Conservation (phyloP, 441 rosid species). For the Raphanus hybrid region DNA sequence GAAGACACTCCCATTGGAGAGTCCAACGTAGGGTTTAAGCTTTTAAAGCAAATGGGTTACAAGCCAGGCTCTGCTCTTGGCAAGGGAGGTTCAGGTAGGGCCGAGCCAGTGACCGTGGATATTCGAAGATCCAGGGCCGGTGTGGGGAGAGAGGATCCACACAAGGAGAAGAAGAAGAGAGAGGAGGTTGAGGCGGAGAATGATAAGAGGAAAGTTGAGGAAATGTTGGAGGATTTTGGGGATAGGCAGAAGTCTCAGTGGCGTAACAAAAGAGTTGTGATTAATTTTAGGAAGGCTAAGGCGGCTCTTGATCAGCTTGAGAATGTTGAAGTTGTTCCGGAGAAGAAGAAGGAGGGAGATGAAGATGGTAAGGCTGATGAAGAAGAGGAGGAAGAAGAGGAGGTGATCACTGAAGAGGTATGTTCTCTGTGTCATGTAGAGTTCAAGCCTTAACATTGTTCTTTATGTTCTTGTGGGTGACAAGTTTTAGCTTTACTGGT, state of each 20-base stretch:
- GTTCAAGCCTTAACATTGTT: background rate
- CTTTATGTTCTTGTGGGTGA: constrained; percentile 4
- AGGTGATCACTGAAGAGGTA: constrained; percentile 80
- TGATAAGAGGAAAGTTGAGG: constrained; percentile 61
- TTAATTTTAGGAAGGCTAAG: constrained; percentile 82
- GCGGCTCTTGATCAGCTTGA: constrained; percentile 93
- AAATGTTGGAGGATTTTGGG: constrained; percentile 78
- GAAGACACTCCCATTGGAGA: constrained; percentile 41
- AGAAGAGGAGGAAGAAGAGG: constrained; percentile 66
- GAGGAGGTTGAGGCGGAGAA: constrained; percentile 70
- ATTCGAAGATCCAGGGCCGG: constrained; percentile 93
- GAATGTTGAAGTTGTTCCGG: constrained; percentile 69
- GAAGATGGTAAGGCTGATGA: constrained; percentile 46
- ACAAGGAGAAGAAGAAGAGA: constrained; percentile 83
- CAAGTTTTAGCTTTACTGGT: constrained; percentile 21
- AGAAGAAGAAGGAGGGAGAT: constrained; percentile 65
- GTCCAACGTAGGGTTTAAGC: constrained; percentile 86
- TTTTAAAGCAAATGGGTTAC: constrained; percentile 96
- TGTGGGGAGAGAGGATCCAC: constrained; percentile 87
- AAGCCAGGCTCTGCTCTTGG: constrained; percentile 89
- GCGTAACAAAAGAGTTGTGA: constrained; percentile 65
- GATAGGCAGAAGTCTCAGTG: constrained; percentile 82
- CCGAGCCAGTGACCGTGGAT: constrained; percentile 83
- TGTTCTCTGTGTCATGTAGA: constrained; percentile 17
- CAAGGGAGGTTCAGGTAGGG: constrained; percentile 77